phyloP scores from a whole-genome alignment of 805 yeast genomes.

The Suhomyces sp. region DNA sequence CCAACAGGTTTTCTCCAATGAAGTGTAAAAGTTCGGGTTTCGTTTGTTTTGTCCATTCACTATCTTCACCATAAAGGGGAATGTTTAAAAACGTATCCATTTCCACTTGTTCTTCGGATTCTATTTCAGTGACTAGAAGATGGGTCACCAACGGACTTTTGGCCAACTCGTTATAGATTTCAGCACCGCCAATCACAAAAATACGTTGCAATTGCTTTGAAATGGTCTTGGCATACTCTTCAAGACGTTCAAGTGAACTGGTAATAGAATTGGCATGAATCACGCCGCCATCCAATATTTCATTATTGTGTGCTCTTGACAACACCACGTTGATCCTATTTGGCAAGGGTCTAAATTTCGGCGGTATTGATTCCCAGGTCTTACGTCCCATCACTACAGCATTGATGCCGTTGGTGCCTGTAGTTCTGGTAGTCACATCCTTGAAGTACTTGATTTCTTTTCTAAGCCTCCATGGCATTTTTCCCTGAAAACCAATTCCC shows the following conservation, averaged over 20 bases:
- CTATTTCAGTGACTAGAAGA: slow-evolving; percentile 69
- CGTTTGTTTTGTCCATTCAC: slow-evolving; percentile 37
- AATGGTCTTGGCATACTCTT: slow-evolving; percentile 39
- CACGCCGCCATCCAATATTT: slow-evolving; percentile 21
- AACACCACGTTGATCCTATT: slow-evolving; percentile 73
- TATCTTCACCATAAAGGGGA: slow-evolving; percentile 10
- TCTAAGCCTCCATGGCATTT: slow-evolving; percentile 82
- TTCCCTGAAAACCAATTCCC: slow-evolving; percentile 83
- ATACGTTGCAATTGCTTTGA: slow-evolving; percentile 49
- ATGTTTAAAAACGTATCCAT: slow-evolving; percentile 72
- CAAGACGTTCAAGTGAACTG: slow-evolving; percentile 20
- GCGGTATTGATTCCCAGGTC: slow-evolving; percentile 94
- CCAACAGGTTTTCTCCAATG: slow-evolving; percentile 29
- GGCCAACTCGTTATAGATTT: slow-evolving; percentile 64
- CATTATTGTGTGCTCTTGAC: slow-evolving; percentile 44
- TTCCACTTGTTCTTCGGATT: slow-evolving; percentile 31
- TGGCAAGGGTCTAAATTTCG: slow-evolving; percentile 76
- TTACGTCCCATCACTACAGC: slow-evolving; percentile 95
- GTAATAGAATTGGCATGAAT: slow-evolving; percentile 29
- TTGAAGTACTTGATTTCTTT: slow-evolving; percentile 85
- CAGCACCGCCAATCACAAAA: slow-evolving; percentile 91
- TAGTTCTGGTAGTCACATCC: slow-evolving; percentile 57
- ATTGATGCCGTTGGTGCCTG: slow-evolving; percentile 37
- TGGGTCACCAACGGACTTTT: slow-evolving; percentile 45
- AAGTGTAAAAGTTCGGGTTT: slow-evolving; percentile 34